Evolutionary conservation across 768 basidiomycete genomes (phyloP).

Genomic region (Lepiota venenata): DNA sequence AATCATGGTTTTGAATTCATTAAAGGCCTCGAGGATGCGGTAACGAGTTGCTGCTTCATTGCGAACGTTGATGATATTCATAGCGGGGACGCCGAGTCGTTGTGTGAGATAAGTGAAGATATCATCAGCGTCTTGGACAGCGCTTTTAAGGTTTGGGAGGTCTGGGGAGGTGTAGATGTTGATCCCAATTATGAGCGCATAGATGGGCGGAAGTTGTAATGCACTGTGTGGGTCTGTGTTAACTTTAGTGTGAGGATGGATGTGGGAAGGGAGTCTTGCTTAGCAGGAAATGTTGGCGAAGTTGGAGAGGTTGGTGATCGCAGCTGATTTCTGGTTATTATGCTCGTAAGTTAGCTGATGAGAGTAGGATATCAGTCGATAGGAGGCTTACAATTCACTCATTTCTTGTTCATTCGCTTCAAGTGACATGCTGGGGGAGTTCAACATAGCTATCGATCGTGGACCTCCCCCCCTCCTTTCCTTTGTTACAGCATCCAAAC

Average conservation of each 20-base stretch:
- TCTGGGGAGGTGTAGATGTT: slow-evolving; percentile 27
- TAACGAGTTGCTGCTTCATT: slow-evolving; percentile 32
- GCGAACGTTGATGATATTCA: slow-evolving; percentile 34
- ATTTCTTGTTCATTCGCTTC: not conserved
- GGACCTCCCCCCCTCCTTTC: too few relatives aligned
- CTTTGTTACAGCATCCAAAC: too few relatives aligned
- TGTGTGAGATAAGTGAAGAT: slow-evolving; percentile 30
- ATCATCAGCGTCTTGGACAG: slow-evolving; percentile 36
- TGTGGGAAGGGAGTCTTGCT: not conserved
- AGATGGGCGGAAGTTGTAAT: slow-evolving; percentile 19
- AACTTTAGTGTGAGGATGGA: not conserved
- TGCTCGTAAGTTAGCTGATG: too few relatives aligned
- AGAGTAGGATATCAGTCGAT: not conserved
- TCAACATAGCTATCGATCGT: too few relatives aligned
- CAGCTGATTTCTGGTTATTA: too few relatives aligned
- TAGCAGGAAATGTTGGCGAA: not conserved
- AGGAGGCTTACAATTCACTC: not conserved
- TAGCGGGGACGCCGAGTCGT: slow-evolving; percentile 24
- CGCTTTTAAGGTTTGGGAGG: slow-evolving; percentile 27
- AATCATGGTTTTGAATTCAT: slow-evolving; percentile 19
- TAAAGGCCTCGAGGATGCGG: slow-evolving; percentile 30
- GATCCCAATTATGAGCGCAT: slow-evolving; percentile 43
- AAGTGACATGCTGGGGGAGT: not conserved
- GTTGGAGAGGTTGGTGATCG: not conserved
- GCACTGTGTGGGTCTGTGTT: too few relatives aligned